Evolutionary conservation across 345 rosid genomes (phyloP).

Genomic region (Passiflora organensis): DNA sequence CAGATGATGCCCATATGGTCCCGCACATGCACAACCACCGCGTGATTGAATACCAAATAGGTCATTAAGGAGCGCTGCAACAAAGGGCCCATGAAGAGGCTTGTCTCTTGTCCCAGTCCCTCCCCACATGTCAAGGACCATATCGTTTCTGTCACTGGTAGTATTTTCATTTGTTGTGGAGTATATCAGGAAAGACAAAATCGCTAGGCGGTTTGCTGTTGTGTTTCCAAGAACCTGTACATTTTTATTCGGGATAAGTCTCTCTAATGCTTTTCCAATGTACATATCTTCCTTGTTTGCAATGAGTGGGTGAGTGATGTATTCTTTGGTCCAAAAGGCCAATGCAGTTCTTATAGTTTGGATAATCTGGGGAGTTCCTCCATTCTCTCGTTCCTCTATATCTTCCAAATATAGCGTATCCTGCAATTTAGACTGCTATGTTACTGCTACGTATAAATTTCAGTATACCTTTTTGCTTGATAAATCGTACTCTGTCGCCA

Average conservation of each 20-base stretch:
- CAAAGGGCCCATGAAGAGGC: slow-evolving; percentile 54
- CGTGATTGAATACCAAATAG: slow-evolving; percentile 64
- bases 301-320: slow-evolving; percentile 30
- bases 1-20: slow-evolving; percentile 57
- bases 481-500: background rate
- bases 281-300: slow-evolving; percentile 27
- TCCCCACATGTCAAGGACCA: slow-evolving; percentile 27
- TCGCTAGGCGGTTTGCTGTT: slow-evolving; percentile 31
- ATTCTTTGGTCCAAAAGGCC: slow-evolving; percentile 59
- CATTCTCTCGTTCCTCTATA: slow-evolving; percentile 53
- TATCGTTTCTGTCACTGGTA: background rate
- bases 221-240: slow-evolving; percentile 43
- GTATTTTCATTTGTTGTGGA: slow-evolving; percentile 16
- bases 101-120: slow-evolving; percentile 42
- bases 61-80: slow-evolving; percentile 50
- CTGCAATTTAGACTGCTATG: slow-evolving; percentile 20
- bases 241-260: slow-evolving; percentile 39
- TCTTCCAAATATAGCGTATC: slow-evolving; percentile 42
- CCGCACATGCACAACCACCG: slow-evolving; percentile 64
- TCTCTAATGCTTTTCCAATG: slow-evolving; percentile 35
- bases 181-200: slow-evolving; percentile 47
- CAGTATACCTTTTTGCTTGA: background rate
- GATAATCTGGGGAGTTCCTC: slow-evolving; percentile 57
- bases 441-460: background rate
- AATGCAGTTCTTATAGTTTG: slow-evolving; percentile 50